phyloP scores from a whole-genome alignment of 73 alveolate species.

The Paramecium sexaurelia region DNA sequence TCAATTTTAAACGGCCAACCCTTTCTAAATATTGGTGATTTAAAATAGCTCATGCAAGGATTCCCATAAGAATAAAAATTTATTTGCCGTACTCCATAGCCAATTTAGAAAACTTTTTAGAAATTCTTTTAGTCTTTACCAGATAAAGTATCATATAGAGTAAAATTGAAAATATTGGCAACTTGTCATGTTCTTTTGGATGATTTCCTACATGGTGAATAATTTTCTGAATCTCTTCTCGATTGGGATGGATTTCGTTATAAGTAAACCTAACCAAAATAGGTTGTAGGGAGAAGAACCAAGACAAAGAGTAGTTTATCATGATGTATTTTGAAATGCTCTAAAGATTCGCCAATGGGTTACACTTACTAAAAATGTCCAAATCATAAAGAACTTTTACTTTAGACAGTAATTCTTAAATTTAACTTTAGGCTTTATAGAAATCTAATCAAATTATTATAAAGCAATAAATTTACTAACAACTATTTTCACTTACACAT shows the following conservation, averaged over 20 bases:
- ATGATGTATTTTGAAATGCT: constrained; percentile 3
- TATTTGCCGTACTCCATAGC: constrained; percentile 26
- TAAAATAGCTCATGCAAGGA: constrained; percentile 19
- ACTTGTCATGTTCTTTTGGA: constrained; percentile 51
- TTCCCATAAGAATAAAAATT: neutral
- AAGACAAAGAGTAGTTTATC: neutral
- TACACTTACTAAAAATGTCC: constrained; percentile 15
- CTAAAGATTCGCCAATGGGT: neutral
- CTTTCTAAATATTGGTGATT: neutral
- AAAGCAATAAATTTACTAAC: constrained; percentile 9
- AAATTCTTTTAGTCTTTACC: constrained; percentile 21
- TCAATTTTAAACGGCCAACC: neutral
- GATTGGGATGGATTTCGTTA: constrained; percentile 39
- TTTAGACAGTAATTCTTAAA: neutral
- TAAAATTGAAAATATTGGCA: constrained; percentile 11
- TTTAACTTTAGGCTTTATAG: neutral
- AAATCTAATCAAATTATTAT: neutral
- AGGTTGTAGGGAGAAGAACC: constrained; percentile 37
- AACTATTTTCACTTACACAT: neutral
- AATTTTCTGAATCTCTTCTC: constrained; percentile 9
- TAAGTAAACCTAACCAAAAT: constrained; percentile 26
- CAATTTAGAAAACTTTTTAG: neutral
- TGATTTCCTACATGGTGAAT: constrained; percentile 25
- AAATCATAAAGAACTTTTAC: neutral
- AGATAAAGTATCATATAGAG: neutral